Evolutionary conservation across 192 early-diverging fungal genomes (phyloP), one percentile per base, ranked within the genome.

Genomic region (Mortierella claussenii): DNA sequence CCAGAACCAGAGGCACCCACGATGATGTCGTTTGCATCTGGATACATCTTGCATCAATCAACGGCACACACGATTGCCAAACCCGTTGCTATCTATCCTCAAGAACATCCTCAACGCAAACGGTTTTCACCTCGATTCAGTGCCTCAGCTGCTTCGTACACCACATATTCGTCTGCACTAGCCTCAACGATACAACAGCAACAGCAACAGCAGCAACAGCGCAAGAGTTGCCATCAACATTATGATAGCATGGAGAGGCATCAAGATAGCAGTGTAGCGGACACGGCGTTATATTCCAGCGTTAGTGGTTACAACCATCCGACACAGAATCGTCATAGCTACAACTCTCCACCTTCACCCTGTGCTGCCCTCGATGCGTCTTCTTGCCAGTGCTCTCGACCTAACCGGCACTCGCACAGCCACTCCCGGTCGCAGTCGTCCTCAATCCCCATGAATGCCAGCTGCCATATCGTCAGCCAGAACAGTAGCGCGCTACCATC

Each of bases 51-150:
- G 4, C 60, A 71, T 34, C 46, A 31, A 15, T 21, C 32, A 54
- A 32, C 30, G 6, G 9, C 46, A 12, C 30, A 55, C 2, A 4
- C 58, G 4, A 44, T 61, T 40, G 50, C 47, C 18, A 65, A 75
- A 26, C 59, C 73, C 6, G 37, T 75, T 9, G 71, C 73, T 0
- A 31, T 76, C 26, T 76, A 76, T 47, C 73, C 73, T 18, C 73
- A 67, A 23, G 73, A 76, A 20, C 64, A 65, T 5, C 60, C 65
- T 13, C 65, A 46, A n/a, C 64, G 44, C 13, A 76, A 67, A 21
- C 21, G 73, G n/a, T 67, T 67, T 24, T 56, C 69, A n/a, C 60
- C 69, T 0, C 51, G 69, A 26, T 54, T 42, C 37, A 76, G 59
- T 46, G 44, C 44, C 36, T 67, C 64, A 3, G 46, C 57, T 24